Evolutionary conservation across 1,139 yeast genomes (phyloP), one percentile per base, ranked within the genome.

Genomic region (Suhomyces bolitotheri): DNA sequence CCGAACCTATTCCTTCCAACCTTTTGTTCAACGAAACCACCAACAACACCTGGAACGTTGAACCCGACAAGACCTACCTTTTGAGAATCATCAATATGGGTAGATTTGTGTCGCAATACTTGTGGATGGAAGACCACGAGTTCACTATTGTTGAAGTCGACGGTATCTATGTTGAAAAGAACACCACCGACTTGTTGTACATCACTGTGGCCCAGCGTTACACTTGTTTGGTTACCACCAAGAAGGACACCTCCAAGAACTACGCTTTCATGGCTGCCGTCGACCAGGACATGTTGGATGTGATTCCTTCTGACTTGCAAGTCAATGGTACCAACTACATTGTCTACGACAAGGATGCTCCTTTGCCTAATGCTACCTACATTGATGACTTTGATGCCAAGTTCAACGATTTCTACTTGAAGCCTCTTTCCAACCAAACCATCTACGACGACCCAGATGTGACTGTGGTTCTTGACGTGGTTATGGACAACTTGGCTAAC

Each of bases 1-100:
- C 97, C 22, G 97, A 90, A 62, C 97, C 97, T 27, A 78, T 90
- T 49, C 97, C 97, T 3, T 80, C 83, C 51, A 80, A 80, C 55
- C 57, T 84, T 47, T 66, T 88, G 51, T 73, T 88, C 61, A 89
- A 90, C 65, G 88, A 89, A 54, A 79, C 94, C 6, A 77, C 71
- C 56, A 82, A 84, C 59, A 67, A 69, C 40, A 77, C 88, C 12
- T 78, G 89, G 79, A 46, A 63, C 7, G 94, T 90, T 29, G 54
- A 81, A 61, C 94, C 96, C 4, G 77, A 80, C 58, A 86, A 78
- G 25, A 89, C 96, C 7, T 90, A 90, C 58, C 66, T 85, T 50
- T 48, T 90, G 46, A 78, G 95, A 58, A 62, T 90, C 41, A 76
- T 81, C 53, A 90, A 90, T 61, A 72, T 79, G 47, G 97, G 96